Percentiles rank a stretch among this genome's conserved stretches.
These are phyloP conservation scores for Arthrobotrys musiformis DNA, from an alignment of 2,329 filamentous ascomycete genomes.

Conservation along the genomic window DNA sequence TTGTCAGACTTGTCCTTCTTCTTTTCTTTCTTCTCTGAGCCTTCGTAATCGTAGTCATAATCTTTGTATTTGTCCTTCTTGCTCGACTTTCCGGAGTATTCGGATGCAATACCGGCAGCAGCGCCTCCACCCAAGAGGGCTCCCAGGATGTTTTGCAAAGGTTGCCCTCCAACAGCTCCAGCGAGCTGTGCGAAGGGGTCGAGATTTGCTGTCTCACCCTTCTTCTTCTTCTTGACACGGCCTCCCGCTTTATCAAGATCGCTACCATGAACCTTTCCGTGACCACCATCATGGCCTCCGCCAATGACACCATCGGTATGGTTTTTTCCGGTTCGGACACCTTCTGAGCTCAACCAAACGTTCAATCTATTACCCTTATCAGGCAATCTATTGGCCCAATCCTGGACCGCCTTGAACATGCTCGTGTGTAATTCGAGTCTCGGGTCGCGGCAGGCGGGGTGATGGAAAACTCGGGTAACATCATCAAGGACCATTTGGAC, in stretches of 20 bases:
- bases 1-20: conserved; percentile 54
- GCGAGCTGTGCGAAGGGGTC: conserved; percentile 55
- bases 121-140: conserved; percentile 54
- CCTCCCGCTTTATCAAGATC: conserved; percentile 57
- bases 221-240: conserved; percentile 59
- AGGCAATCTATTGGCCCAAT: conserved; percentile 76
- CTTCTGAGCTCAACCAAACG: conserved; percentile 80
- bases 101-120: conserved; percentile 34
- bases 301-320: conserved; percentile 66
- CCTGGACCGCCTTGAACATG: conserved; percentile 74
- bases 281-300: conserved; percentile 57
- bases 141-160: conserved; percentile 57
- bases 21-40: conserved; percentile 40
- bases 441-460: conserved; percentile 73
- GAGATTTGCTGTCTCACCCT: conserved; percentile 54
- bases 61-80: conserved; percentile 53
- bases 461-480: conserved; percentile 73
- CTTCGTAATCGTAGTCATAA: conserved; percentile 34
- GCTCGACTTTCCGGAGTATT: conserved; percentile 15
- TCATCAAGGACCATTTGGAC: conserved; percentile 73
- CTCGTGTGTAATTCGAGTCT: conserved; percentile 71
- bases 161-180: conserved; percentile 51
- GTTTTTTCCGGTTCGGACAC: conserved; percentile 84
- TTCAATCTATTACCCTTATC: conserved; percentile 76
- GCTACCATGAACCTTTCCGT: conserved; percentile 57